Evolutionary conservation across 306 rosid species (phyloP), one percentile per base, ranked within the genome.

Genomic region (Castanopsis chinensis): DNA sequence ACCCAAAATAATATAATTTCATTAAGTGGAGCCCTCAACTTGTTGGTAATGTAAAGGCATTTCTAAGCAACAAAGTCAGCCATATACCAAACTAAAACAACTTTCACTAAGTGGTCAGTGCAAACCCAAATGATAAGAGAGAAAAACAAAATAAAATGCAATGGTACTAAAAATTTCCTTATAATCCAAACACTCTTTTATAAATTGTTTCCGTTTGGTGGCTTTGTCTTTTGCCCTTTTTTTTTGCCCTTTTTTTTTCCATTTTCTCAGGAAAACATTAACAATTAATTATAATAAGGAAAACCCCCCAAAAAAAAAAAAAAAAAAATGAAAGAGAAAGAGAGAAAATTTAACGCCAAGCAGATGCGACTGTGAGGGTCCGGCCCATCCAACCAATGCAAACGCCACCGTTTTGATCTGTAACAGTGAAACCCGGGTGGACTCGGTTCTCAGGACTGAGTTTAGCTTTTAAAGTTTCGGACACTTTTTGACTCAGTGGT

Each of bases 361-460:
- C 92, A 55, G 99, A 92, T 68, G 97, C 95, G 71, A 92, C 98
- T 43, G 98, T 88, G 85, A 95, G 97, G 27, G 90, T 84, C 77
- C 89, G 91, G 51, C 97, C 93, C 88, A 75, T 91, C 99, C 99
- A 95, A 13, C 99, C 96, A 79, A 90, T 83, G 78, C 88, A 77
- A 80, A 95, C 79, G 13, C 92, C 98, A 52, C 98, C 98, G 41
- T 89, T 92, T 61, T 91, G 97, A 82, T 90, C 93, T 27, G 84
- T 93, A 18, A 91, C 90, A 0, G 85, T 88, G 65, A 93, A 89
- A 4, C 89, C 89, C 72, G 93, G 84, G 81, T 76, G 80, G 81
- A 82, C 86, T 75, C 87, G 86, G 87, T 35, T 83, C 0, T 76
- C 81, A 1, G 75, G 45, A 6, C 21, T 54, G 76, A 86, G 89